Evolutionary conservation across 2,329 filamentous ascomycete genomes (phyloP).

Genomic region (Neodidymelliopsis sp.): DNA sequence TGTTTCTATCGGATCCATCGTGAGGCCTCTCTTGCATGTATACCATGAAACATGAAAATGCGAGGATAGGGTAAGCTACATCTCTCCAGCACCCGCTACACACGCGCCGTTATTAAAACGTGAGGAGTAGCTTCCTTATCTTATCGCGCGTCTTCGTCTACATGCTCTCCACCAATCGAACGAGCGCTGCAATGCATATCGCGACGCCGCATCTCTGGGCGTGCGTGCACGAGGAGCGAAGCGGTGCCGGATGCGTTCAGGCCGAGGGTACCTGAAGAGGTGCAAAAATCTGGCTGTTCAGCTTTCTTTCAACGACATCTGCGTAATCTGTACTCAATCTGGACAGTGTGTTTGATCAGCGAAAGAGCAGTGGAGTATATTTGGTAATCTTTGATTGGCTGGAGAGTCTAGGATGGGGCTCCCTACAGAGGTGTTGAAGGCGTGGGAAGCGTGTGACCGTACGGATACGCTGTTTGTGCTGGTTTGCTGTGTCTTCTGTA

Average conservation of each 20-base stretch:
- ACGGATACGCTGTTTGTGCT: conserved; percentile 62
- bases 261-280: conserved; percentile 12
- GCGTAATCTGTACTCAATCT: not conserved
- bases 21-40: not conserved
- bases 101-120: not conserved
- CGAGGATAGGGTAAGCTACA: not conserved
- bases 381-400: too few relatives aligned
- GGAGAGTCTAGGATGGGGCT: conserved; percentile 30
- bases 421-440: conserved; percentile 43
- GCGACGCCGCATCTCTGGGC: conserved; percentile 32
- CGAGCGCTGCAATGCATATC: conserved; percentile 24
- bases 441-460: conserved; percentile 61
- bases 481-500: conserved; percentile 59
- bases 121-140: conserved; percentile 19
- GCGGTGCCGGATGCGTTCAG: conserved; percentile 1
- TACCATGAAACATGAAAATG: not conserved
- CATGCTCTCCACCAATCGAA: conserved; percentile 19
- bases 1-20: too few relatives aligned
- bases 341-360: too few relatives aligned
- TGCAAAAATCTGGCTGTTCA: conserved; percentile 6
- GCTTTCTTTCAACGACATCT: not conserved
- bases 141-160: conserved; percentile 20
- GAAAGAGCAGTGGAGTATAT: too few relatives aligned
- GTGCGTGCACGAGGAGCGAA: conserved; percentile 12
- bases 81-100: not conserved